These are phyloP conservation scores for Nemania diffusa DNA, from an alignment of 2,329 filamentous ascomycete genomes.

Conservation along the genomic window DNA sequence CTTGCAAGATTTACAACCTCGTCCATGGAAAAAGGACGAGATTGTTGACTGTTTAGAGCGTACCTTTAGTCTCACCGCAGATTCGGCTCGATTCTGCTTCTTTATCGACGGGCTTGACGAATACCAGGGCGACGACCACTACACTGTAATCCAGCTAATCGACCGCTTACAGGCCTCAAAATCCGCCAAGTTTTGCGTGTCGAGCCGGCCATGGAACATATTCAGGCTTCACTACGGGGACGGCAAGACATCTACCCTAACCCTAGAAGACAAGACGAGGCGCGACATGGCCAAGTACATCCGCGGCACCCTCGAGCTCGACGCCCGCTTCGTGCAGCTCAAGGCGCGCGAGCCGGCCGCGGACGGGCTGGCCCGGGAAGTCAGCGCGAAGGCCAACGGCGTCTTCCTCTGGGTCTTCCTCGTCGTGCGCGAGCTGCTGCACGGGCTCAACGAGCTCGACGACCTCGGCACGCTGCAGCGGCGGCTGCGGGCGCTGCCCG, in stretches of 20 bases:
- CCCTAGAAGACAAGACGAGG: background rate
- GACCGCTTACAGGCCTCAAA: background rate
- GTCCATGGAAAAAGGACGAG: background rate
- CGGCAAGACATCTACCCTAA: background rate
- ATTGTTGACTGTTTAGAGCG: background rate
- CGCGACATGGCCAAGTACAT: background rate
- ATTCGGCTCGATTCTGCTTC: slow-evolving; percentile 15
- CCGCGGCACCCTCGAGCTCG: background rate
- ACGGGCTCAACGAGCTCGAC: slow-evolving; percentile 13
- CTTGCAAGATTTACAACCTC: background rate
- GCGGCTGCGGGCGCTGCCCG: slow-evolving; percentile 1
- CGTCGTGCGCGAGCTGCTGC: slow-evolving; percentile 1
- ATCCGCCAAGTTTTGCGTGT: slow-evolving; percentile 17
- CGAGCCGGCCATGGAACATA: slow-evolving; percentile 13
- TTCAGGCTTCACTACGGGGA: slow-evolving; percentile 1
- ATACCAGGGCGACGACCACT: background rate
- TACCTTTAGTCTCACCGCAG: background rate
- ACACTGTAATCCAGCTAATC: slow-evolving; percentile 2
- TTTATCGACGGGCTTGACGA: slow-evolving; percentile 25
- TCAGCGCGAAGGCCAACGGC: slow-evolving; percentile 15
- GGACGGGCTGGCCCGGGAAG: background rate
- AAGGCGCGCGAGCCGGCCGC: background rate
- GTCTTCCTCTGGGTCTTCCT: slow-evolving; percentile 21
- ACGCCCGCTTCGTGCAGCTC: background rate
- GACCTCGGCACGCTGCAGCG: background rate